Evolutionary conservation across 371 early-diverging fungal species (phyloP).

Genomic region (Gilbertella persicaria): DNA sequence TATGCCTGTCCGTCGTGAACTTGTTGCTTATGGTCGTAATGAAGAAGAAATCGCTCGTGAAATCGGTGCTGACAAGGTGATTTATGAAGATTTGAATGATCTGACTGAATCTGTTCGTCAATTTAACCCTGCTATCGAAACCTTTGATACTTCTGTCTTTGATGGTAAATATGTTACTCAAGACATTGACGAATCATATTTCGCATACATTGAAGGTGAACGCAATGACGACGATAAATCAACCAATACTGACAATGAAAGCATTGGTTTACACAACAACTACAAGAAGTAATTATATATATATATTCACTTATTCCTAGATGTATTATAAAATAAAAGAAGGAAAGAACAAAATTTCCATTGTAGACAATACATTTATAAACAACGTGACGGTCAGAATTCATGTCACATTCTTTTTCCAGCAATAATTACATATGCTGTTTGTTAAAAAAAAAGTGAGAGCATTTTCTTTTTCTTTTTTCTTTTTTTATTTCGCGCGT

Average conservation of each 20-base stretch:
- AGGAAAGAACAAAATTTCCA: no score
- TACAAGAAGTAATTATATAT: conserved; percentile 21
- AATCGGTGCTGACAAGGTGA: conserved; percentile 92
- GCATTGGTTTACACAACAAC: conserved; percentile 66
- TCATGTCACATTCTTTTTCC: background rate
- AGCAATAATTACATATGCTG: no score
- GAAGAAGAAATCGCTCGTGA: conserved; percentile 83
- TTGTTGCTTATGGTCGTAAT: conserved; percentile 81
- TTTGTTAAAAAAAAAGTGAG: no score
- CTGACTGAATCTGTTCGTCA: conserved; percentile 77
- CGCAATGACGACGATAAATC: conserved; percentile 55
- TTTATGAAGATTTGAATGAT: conserved; percentile 87
- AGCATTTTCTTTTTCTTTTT: background rate
- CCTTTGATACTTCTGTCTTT: conserved; percentile 96
- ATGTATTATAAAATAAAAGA: background rate
- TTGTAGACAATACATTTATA: no score
- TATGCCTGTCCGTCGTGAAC: conserved; percentile 93
- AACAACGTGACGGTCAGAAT: background rate
- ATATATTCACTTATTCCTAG: background rate
- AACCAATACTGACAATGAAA: conserved; percentile 57
- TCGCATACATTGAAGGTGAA: conserved; percentile 69
- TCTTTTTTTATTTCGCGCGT: background rate
- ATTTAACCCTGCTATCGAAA: conserved; percentile 77
- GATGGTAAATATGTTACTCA: conserved; percentile 91
- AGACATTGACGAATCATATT: conserved; percentile 80